Evolutionary conservation across 2,329 filamentous ascomycete species (phyloP), one percentile per base, ranked within the genome.

Genomic region (Juglanconis sp.): DNA sequence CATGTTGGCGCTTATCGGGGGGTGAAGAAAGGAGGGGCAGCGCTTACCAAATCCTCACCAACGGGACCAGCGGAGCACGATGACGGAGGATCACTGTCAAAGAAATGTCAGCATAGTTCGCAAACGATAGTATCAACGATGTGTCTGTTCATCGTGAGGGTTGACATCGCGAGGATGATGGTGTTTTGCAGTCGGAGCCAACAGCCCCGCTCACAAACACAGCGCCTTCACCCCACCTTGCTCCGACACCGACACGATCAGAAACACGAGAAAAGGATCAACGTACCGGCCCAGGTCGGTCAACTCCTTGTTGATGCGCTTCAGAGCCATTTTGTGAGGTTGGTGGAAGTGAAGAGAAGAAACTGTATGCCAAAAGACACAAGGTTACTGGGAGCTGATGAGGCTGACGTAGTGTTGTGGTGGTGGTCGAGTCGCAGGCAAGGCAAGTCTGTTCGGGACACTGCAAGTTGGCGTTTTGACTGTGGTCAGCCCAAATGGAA

Each of bases 61-160:
- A 96, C 89, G 69, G 95, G 95, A 68, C 95, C 95, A 72, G 95
- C 95, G 75, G 94, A 98, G 87, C 95, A 99, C 70, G 94, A 98
- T 62, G 95, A 98, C 74, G 95, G 95, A 75, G 95, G 95, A 77
- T 99, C 95, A 82, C 95, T 98, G 71, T 65, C 66, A 64, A 63
- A 58, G 34, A 63, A 53, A 61, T 62, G 64, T 75, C 66, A 77
- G 72, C 66, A 66, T 64, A 4, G 6, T n/a, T 30, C 32, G n/a
- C 3, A 32, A 31, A 36, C 34, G n/a, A 35, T 30, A 4, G 15
- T 35, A 36, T 24, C 10, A 17, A 35, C 3, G 10, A 38, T 13
- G 1, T 0, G 6, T 35, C 32, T 40, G 50, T 13, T 10, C 36
- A 49, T 46, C 30, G 35, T 15, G 17, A 32, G 13, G 11, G 24